Evolutionary conservation across 2,329 filamentous ascomycete species (phyloP).

Genomic region (Pyrenophora seminiperda): DNA sequence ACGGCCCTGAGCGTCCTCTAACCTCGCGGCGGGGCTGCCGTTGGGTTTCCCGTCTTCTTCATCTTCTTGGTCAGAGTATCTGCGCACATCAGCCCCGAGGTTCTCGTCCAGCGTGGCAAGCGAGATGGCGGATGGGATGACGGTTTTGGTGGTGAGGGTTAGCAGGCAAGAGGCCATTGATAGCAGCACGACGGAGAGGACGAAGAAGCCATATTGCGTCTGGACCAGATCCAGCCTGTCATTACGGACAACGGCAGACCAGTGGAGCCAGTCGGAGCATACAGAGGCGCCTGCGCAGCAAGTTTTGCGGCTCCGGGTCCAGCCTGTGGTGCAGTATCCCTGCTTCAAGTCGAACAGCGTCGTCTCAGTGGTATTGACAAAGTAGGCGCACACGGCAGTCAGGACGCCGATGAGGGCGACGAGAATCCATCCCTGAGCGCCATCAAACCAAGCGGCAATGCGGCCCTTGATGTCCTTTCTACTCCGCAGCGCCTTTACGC

Average conservation of each 20-base stretch:
- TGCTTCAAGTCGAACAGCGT: constrained; percentile 89
- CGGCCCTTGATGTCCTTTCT: constrained; percentile 86
- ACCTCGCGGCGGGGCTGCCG: constrained; percentile 50
- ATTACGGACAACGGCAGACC: constrained; percentile 65
- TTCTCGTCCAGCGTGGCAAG: constrained; percentile 93
- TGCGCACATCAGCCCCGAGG: constrained; percentile 66
- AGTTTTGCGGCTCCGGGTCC: constrained; percentile 73
- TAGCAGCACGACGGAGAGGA: constrained; percentile 72
- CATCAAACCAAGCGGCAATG: constrained; percentile 76
- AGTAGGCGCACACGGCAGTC: constrained; percentile 84
- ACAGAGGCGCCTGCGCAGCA: constrained; percentile 63
- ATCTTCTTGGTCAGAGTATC: constrained; percentile 48
- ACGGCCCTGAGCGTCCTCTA: constrained; percentile 47
- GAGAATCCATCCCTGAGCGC: constrained; percentile 90
- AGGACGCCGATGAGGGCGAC: constrained; percentile 87
- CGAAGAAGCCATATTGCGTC: constrained; percentile 79
- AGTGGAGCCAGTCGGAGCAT: constrained; percentile 66
- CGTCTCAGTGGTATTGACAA: constrained; percentile 84
- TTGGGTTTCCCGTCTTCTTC: constrained; percentile 52
- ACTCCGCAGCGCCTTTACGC: constrained; percentile 79
- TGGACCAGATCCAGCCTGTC: constrained; percentile 57
- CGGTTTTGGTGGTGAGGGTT: constrained; percentile 88
- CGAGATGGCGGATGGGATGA: constrained; percentile 85
- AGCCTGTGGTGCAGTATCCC: constrained; percentile 75
- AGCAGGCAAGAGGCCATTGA: constrained; percentile 75